Evolutionary conservation across 2,329 filamentous ascomycete species (phyloP).

Genomic region (Diaporthe citri): DNA sequence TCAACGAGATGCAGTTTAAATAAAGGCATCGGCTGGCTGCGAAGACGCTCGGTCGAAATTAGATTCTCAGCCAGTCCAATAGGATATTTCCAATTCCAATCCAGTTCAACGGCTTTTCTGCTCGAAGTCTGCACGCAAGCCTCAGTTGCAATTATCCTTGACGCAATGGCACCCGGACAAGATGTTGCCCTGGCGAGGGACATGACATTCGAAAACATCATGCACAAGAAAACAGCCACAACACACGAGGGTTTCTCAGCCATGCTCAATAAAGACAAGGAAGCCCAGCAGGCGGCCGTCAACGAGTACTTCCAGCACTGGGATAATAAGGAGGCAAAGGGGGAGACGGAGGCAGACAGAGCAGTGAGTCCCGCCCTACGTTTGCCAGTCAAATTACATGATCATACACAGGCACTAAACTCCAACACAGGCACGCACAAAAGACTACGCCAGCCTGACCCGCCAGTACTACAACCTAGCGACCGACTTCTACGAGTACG

Average conservation of each 20-base stretch:
- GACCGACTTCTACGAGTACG: conserved; percentile 81
- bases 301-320: conserved; percentile 41
- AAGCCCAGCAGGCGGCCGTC: conserved; percentile 37
- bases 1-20: background rate
- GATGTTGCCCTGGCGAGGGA: conserved; percentile 34
- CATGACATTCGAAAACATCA: conserved; percentile 39
- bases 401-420: background rate
- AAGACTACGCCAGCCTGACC: conserved; percentile 40
- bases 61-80: background rate
- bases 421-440: conserved; percentile 25
- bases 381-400: rapidly evolving
- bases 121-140: no score
- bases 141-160: background rate
- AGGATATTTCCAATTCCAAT: background rate
- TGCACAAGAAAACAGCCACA: conserved; percentile 36
- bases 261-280: conserved; percentile 40
- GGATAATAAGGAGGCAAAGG: conserved; percentile 41
- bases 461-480: conserved; percentile 76
- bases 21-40: background rate
- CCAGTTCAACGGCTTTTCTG: no score
- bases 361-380: conserved; percentile 24
- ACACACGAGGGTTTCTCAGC: conserved; percentile 38
- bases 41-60: background rate
- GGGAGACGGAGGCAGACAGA: conserved; percentile 38
- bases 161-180: conserved; percentile 27